phyloP scores from a whole-genome alignment of 2,329 filamentous ascomycete species.

The Colletotrichum liaoningense region DNA sequence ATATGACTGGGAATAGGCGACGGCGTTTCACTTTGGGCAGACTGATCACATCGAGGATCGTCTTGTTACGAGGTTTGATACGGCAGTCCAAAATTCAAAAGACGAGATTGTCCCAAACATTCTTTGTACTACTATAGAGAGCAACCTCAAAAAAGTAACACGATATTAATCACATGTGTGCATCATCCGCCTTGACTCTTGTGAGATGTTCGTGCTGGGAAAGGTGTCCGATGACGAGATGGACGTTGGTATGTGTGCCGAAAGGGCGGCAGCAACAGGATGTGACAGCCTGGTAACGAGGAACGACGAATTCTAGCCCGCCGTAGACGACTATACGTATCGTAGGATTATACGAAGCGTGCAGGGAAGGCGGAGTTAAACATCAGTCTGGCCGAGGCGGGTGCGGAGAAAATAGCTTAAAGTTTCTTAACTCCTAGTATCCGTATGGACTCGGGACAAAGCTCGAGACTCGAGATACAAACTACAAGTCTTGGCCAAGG shows the following conservation, averaged over 20 bases:
- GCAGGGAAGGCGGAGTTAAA: neutral
- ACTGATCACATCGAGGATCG: neutral
- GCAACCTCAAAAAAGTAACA: neutral
- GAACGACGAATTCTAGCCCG: neutral
- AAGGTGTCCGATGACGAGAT: neutral
- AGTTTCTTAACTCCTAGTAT: neutral
- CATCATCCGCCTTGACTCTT: neutral
- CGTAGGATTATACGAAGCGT: neutral
- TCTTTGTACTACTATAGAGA: neutral
- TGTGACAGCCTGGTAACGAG: neutral
- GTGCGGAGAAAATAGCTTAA: neutral
- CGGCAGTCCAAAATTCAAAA: slow-evolving; percentile 14
- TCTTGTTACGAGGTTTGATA: slow-evolving; percentile 10
- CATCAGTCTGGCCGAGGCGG: neutral
- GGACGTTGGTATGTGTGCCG: neutral
- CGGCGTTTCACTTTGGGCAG: slow-evolving; percentile 21
- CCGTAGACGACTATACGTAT: neutral
- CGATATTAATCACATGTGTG: neutral
- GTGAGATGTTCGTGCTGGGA: neutral
- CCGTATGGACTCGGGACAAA: too few relatives aligned
- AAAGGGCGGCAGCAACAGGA: neutral
- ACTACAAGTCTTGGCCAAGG: neutral
- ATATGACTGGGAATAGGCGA: slow-evolving; percentile 33
- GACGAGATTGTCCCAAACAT: slow-evolving; percentile 2
- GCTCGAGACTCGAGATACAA: neutral